Conservation (phyloP, 768 basidiomycete genomes). For the Tulasnella calospora region DNA sequence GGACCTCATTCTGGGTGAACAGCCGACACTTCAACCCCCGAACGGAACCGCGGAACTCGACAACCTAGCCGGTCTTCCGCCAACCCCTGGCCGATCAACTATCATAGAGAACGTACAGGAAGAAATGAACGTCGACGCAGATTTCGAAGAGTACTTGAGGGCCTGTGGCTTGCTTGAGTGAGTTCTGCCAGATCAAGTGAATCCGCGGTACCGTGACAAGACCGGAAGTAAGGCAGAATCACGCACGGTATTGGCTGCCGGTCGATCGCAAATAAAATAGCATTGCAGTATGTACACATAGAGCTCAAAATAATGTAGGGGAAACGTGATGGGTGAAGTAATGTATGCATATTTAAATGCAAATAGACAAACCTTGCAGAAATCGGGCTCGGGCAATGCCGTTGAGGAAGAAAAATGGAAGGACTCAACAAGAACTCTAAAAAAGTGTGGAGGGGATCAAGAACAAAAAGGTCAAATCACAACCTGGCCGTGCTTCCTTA, state of each 20-base stretch:
- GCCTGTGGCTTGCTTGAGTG: background rate
- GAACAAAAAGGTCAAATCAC: background rate
- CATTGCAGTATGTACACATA: background rate
- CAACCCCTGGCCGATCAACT: background rate
- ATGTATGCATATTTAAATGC: slow-evolving; percentile 2
- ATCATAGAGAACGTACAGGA: background rate
- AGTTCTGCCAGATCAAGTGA: background rate
- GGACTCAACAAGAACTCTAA: background rate
- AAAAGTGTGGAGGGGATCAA: background rate
- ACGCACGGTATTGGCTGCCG: background rate
- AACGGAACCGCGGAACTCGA: background rate
- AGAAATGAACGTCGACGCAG: background rate
- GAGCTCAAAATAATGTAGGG: background rate
- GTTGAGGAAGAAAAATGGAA: background rate
- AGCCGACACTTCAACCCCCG: background rate
- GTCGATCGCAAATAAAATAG: background rate
- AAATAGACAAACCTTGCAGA: background rate
- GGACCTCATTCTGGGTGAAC: background rate
- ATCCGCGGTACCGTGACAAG: too few species aligned
- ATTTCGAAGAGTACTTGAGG: background rate
- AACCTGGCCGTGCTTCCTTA: background rate
- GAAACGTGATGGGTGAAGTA: background rate
- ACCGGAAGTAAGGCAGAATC: too few species aligned
- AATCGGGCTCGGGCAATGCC: background rate
- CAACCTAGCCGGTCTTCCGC: background rate